A percentile compares a stretch with the other conserved stretches of the same genome.
phyloP scores from a whole-genome alignment of 2,329 filamentous ascomycete genomes.

The Colletotrichum chlorophyti region DNA sequence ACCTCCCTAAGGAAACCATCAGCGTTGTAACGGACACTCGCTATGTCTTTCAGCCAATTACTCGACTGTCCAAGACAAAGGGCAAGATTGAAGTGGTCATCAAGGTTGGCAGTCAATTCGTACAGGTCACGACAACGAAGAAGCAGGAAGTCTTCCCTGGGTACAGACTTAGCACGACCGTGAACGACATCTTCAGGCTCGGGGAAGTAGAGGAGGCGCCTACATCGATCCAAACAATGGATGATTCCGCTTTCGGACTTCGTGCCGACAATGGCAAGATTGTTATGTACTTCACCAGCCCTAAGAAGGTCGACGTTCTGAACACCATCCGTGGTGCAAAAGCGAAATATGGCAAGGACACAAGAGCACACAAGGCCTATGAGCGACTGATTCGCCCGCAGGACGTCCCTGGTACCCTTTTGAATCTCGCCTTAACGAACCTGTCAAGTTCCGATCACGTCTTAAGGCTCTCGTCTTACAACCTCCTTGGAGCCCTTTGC shows the following conservation, averaged over 20 bases:
- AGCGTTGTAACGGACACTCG: slow-evolving; percentile 71
- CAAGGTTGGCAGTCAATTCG: slow-evolving; percentile 73
- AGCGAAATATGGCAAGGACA: slow-evolving; percentile 69
- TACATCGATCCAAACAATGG: slow-evolving; percentile 68
- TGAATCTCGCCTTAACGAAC: slow-evolving; percentile 73
- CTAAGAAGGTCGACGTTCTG: slow-evolving; percentile 68
- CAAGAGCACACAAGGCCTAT: slow-evolving; percentile 63
- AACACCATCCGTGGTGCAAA: slow-evolving; percentile 69
- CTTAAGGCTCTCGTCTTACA: slow-evolving; percentile 70
- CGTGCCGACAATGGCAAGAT: slow-evolving; percentile 74
- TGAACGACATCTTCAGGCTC: slow-evolving; percentile 75
- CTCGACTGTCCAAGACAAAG: slow-evolving; percentile 70
- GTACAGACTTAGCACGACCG: slow-evolving; percentile 65
- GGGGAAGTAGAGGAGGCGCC: slow-evolving; percentile 72
- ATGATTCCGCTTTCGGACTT: slow-evolving; percentile 72
- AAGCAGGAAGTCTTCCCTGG: slow-evolving; percentile 73
- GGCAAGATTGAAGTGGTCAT: slow-evolving; percentile 75
- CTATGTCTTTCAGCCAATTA: slow-evolving; percentile 71
- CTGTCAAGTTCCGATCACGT: slow-evolving; percentile 66
- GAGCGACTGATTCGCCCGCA: slow-evolving; percentile 73
- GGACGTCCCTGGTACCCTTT: slow-evolving; percentile 72
- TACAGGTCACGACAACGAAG: slow-evolving; percentile 72
- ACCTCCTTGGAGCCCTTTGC: slow-evolving; percentile 70
- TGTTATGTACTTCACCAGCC: slow-evolving; percentile 75
- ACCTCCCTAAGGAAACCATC: slow-evolving; percentile 74